Evolutionary conservation across 1,284 basidiomycete species (phyloP), one percentile per base, ranked within the genome.

Genomic region (Fomitopsis palustris): DNA sequence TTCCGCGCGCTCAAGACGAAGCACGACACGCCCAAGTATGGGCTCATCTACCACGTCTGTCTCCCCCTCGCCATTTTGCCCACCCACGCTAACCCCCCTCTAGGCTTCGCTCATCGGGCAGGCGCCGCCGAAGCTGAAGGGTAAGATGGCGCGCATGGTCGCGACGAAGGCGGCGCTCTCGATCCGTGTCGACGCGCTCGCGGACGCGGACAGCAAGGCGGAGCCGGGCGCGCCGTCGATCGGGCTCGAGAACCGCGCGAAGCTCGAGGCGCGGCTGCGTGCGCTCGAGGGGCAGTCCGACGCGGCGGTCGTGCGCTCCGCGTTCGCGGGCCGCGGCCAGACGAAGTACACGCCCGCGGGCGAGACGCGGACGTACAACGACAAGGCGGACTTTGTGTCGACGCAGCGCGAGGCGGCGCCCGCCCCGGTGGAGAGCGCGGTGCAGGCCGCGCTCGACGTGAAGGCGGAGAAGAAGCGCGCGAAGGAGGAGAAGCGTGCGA

Each of bases 81-180:
- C 41, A 97, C 97, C 85, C 82, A 98, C 33, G 96, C 96, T 53
- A 98, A 99, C 85, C 6, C 19, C 10, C 4, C 8, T 25, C 39
- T n/a, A 94, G 88, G 93, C 95, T 39, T 96, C 93, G 3, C 82
- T 99, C 59, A 93, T 99, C 65, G 97, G 96, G 39, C 95, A 97
- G 80, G 96, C 97, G 57, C 94, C 96, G 54, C 94, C 95, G 66
- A 98, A 98, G 80, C 85, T 98, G 65, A 99, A 99, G 84, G 97
- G 96, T 70, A 99, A 99, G 88, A 98, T 99, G 96, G 97, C 97
- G 14, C 92, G 97, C 67, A 99, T 99, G 96, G 95, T 98, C 31
- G 95, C 96, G 39, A 98, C 96, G 62, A 98, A 98, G 81, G 90
- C 96, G 4, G 93, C 96, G 0, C 85, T 99, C 10, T 97, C 96